phyloP scores from a whole-genome alignment of 805 yeast genomes.

The Metschnikowia peoriensis region DNA sequence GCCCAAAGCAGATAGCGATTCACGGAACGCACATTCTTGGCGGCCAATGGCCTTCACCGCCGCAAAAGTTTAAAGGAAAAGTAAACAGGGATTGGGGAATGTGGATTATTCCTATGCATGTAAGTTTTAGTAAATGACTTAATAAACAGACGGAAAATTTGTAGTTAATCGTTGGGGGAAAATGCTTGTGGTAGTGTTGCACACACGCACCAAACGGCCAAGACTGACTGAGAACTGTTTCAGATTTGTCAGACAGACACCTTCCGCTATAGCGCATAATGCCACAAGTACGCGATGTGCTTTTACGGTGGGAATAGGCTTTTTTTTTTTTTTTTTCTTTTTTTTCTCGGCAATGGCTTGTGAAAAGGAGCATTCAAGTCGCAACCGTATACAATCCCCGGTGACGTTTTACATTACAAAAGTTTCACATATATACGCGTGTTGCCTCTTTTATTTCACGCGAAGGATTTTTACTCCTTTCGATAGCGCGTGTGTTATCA shows the following conservation, averaged over 20 bases:
- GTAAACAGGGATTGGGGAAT: too few relatives aligned
- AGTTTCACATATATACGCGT: too few relatives aligned
- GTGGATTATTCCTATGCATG: not conserved
- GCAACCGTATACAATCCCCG: too few relatives aligned
- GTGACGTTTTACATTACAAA: too few relatives aligned
- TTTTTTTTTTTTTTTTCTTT: not conserved
- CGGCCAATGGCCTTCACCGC: not conserved
- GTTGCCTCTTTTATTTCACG: too few relatives aligned
- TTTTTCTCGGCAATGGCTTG: not conserved
- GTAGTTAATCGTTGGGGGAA: not conserved
- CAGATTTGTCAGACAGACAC: not conserved
- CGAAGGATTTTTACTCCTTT: too few relatives aligned
- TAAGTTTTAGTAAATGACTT: too few relatives aligned
- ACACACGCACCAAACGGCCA: not conserved
- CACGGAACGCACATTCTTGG: not conserved
- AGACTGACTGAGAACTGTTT: not conserved
- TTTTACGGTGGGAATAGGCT: not conserved
- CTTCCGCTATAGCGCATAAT: not conserved
- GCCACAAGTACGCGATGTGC: not conserved
- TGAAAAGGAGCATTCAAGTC: not conserved
- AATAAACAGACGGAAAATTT: not conserved
- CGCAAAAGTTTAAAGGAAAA: not conserved
- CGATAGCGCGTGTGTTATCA: too few relatives aligned
- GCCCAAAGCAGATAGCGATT: not conserved
- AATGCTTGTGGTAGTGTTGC: not conserved